A percentile compares a stretch with the other conserved stretches of the same genome.
Evolutionary conservation across 345 rosid species (phyloP).

Genomic region (Melastoma malabathricum): DNA sequence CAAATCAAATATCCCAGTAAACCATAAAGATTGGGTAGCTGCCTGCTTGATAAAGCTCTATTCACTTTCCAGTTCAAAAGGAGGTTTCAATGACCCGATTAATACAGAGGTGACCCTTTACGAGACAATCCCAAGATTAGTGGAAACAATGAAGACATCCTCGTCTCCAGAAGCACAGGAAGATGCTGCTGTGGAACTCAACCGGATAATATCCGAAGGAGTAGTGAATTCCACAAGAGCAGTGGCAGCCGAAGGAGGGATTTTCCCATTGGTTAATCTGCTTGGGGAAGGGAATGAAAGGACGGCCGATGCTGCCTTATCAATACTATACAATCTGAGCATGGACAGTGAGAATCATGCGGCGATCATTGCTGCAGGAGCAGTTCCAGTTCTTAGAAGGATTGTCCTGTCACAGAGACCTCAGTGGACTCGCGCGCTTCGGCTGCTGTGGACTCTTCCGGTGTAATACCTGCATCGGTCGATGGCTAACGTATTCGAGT

Average conservation of each 20-base stretch:
- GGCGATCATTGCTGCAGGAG: constrained; percentile 60
- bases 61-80: constrained; percentile 19
- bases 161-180: constrained; percentile 42
- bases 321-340: constrained; percentile 60
- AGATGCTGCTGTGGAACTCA: constrained; percentile 69
- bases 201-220: constrained; percentile 57
- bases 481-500: neutral
- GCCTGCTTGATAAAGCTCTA: constrained; percentile 61
- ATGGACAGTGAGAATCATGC: constrained; percentile 76
- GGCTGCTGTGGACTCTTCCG: constrained; percentile 53
- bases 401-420: constrained; percentile 53
- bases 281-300: constrained; percentile 45
- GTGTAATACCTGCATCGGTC: constrained; percentile 11
- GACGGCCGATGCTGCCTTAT: constrained; percentile 53
- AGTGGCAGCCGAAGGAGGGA: constrained; percentile 48
- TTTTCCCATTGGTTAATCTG: constrained; percentile 55
- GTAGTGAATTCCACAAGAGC: constrained; percentile 43
- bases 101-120: constrained; percentile 56
- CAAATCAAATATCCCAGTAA: constrained; percentile 38
- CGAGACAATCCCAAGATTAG: constrained; percentile 64
- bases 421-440: constrained; percentile 65
- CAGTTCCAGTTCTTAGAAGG: constrained; percentile 56
- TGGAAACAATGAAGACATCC: constrained; percentile 47
- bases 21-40: constrained; percentile 66
- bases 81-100: constrained; percentile 33